phyloP scores from a whole-genome alignment of 257 asterid species.

The Ocimum tenuiflorum region DNA sequence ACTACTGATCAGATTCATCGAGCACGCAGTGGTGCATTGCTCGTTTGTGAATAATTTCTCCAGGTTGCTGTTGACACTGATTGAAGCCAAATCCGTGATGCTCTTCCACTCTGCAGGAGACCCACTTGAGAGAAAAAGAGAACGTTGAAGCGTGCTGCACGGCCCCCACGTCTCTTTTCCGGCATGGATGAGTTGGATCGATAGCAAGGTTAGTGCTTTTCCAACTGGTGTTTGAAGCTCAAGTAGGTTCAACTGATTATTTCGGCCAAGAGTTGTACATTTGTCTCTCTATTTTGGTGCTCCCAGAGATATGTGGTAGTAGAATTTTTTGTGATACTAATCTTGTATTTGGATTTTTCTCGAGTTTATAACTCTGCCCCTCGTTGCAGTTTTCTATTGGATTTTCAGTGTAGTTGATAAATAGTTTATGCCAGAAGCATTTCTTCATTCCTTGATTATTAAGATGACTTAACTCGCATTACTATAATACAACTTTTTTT shows the following conservation, averaged over 20 bases:
- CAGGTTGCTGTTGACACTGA: background rate
- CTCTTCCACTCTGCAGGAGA: background rate
- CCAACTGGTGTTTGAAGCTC: background rate
- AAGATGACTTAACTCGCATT: too few species aligned
- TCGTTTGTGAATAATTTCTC: background rate
- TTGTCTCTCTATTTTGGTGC: too few species aligned
- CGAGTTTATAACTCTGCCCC: background rate
- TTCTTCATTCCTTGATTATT: background rate
- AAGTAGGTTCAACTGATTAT: background rate
- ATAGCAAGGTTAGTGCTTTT: constrained; percentile 3
- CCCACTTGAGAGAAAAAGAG: background rate
- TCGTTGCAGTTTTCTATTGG: background rate
- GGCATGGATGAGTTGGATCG: background rate
- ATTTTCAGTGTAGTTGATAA: background rate
- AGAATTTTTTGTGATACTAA: constrained; percentile 5
- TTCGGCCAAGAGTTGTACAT: background rate
- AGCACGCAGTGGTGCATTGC: constrained; percentile 8
- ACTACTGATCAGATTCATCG: constrained; percentile 17
- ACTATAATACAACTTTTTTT: too few species aligned
- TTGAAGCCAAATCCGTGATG: constrained; percentile 5
- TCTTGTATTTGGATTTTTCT: constrained; percentile 9
- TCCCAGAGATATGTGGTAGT: background rate
- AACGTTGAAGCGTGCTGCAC: background rate
- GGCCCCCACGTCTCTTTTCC: background rate
- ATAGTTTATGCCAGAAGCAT: background rate